A percentile compares a stretch with the other conserved stretches of the same genome.
Conservation (phyloP, 73 alveolate species). For the Symbiodinium natans region DNA sequence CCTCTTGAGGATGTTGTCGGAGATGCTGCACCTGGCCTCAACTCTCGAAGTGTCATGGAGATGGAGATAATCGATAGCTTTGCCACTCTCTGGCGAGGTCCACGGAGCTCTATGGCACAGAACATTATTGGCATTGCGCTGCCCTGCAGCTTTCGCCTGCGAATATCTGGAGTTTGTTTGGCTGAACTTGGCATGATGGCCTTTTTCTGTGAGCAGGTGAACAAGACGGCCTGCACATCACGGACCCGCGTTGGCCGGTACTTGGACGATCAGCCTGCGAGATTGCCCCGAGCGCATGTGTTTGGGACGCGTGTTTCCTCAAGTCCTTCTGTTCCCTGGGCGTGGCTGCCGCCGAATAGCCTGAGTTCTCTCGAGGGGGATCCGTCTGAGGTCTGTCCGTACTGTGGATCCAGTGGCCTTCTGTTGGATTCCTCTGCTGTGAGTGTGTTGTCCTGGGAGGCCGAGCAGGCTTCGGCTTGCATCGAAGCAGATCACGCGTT, state of each 20-base stretch:
- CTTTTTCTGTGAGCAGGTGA: conserved; percentile 41
- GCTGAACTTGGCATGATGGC: conserved; percentile 44
- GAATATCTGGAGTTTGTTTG: conserved; percentile 6
- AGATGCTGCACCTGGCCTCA: conserved; percentile 14
- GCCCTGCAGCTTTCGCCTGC: conserved; percentile 52
- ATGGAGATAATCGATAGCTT: conserved; percentile 70
- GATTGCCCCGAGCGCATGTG: conserved; percentile 70
- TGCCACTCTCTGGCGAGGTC: conserved; percentile 45
- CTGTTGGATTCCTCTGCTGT: not conserved
- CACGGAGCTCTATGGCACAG: conserved; percentile 36
- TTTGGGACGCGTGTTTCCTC: not conserved
- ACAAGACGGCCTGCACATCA: not conserved
- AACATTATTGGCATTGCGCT: conserved; percentile 52
- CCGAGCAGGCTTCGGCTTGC: not conserved
- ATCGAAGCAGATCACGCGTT: not conserved
- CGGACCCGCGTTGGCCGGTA: conserved; percentile 43
- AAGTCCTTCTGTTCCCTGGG: not conserved
- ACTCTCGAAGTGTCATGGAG: conserved; percentile 7
- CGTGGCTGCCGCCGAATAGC: not conserved
- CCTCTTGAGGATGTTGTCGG: not conserved
- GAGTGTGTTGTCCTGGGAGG: conserved; percentile 26
- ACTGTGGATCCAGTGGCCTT: not conserved
- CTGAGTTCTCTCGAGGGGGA: not conserved
- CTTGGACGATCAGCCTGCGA: conserved; percentile 77
- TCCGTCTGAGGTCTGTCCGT: not conserved